phyloP scores from a whole-genome alignment of 768 basidiomycete species.

The Fomitopsis serialis region DNA sequence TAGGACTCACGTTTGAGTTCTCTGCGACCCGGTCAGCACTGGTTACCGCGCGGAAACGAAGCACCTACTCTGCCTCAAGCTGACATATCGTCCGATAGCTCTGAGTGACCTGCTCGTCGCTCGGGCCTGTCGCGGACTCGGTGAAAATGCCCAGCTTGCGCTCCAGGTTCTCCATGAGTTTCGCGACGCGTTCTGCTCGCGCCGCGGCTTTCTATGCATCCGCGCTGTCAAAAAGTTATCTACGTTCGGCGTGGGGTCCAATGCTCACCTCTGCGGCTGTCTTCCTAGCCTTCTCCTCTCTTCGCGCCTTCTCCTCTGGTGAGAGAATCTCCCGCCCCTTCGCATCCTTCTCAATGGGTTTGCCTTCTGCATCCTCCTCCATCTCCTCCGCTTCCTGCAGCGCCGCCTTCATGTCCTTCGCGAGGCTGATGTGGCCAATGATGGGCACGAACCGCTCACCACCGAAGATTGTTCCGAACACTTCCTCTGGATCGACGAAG shows the following conservation, averaged over 20 bases:
- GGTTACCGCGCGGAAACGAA: not conserved
- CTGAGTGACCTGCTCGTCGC: slow-evolving; percentile 60
- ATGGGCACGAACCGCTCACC: slow-evolving; percentile 83
- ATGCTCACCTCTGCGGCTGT: slow-evolving; percentile 59
- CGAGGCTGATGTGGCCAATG: slow-evolving; percentile 85
- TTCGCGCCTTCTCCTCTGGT: slow-evolving; percentile 36
- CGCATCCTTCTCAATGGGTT: slow-evolving; percentile 41
- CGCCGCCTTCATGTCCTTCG: slow-evolving; percentile 89
- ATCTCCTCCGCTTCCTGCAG: slow-evolving; percentile 82
- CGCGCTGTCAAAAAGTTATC: slow-evolving; percentile 1
- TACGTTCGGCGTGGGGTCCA: not conserved
- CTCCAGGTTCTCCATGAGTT: slow-evolving; percentile 73
- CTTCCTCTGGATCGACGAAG: slow-evolving; percentile 76
- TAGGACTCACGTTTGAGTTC: slow-evolving; percentile 85
- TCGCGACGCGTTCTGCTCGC: slow-evolving; percentile 69
- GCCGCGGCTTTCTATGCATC: slow-evolving; percentile 64
- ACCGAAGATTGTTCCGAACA: slow-evolving; percentile 78
- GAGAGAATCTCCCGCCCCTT: slow-evolving; percentile 37
- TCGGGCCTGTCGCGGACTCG: slow-evolving; percentile 69
- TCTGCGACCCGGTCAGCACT: slow-evolving; percentile 29
- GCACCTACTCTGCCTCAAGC: slow-evolving; percentile 74
- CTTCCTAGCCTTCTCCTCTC: slow-evolving; percentile 67
- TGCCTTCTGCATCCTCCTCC: slow-evolving; percentile 38
- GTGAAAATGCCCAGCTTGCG: slow-evolving; percentile 85
- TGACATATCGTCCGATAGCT: slow-evolving; percentile 77